Evolutionary conservation across 1,284 basidiomycete species (phyloP), one percentile per base, ranked within the genome.

Genomic region (Fomitopsis palustris): DNA sequence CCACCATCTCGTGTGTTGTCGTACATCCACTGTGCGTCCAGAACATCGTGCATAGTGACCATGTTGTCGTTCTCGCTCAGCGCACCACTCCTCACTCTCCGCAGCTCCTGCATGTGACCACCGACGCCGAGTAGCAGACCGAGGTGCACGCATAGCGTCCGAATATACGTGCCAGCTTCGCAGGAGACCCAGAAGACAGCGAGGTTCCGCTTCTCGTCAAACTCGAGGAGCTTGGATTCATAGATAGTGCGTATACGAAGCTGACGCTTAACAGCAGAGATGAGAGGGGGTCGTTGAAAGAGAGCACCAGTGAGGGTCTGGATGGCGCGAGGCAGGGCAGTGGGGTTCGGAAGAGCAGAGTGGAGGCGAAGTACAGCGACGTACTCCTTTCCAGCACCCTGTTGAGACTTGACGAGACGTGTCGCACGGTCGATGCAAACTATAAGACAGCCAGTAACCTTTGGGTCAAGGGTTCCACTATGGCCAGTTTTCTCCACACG

Each of bases 401-500:
- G 96, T 73, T 98, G 96, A 38, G 95, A 97, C 79, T 99, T 99
- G 63, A 99, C 97, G n/a, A 99, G 82, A 68, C 97, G 85, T 8
- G 97, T 99, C n/a, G 97, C 97, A 63, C 97, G 93, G 80, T 99
- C 97, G 74, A 99, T 97, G 76, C 97, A 99, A 52, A 99, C 97
- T 71, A 99, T 98, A 62, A 99, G 76, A 75, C 97, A 99, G 21
- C 97, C 97, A 55, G 97, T 99, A 64, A 99, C 97, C 77, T 99
- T 99, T 55, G 97, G 97, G 77, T 99, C 97, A 57, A 99, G 86
- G 49, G 96, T 99, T 66, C 96, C 95, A 65, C 94, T 96, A 78
- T 98, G 96, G 55, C 96, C 97, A 0, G 97, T 99, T 80, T 99
- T 99, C 77, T 99, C 96, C 37, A 93, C 93, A 29, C 96, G 88